phyloP scores from a whole-genome alignment of 306 rosid species.

The Cucurbita pepo region DNA sequence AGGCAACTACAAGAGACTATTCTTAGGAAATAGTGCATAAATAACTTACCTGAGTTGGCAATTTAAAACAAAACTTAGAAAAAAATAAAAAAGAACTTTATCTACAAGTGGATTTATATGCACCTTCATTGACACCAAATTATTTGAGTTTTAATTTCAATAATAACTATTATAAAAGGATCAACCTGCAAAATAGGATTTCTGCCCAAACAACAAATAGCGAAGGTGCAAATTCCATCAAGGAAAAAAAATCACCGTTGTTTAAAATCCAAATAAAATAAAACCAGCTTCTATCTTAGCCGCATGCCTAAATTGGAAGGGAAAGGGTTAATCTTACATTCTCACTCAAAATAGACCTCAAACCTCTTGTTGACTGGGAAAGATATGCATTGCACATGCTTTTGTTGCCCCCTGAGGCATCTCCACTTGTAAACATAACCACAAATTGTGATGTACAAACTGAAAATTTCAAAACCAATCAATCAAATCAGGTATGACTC shows the following conservation, averaged over 20 bases:
- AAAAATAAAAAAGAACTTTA: neutral
- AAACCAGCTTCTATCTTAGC: neutral
- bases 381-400: constrained; percentile 46
- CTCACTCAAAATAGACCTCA: constrained; percentile 63
- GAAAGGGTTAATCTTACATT: constrained; percentile 38
- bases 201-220: neutral
- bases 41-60: neutral
- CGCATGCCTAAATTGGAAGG: neutral
- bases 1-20: neutral
- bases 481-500: neutral
- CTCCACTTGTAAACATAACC: constrained; percentile 67
- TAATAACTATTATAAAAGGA: neutral
- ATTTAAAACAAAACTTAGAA: neutral
- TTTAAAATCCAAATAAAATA: neutral
- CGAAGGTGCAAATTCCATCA: neutral
- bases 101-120: neutral
- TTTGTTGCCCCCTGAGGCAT: constrained; percentile 31
- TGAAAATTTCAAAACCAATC: constrained; percentile 9
- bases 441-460: constrained; percentile 80
- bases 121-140: neutral
- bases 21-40: neutral
- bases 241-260: neutral
- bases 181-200: neutral
- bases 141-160: neutral
- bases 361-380: constrained; percentile 71